Evolutionary conservation across 306 rosid genomes (phyloP).

Genomic region (Cucumis cinereus): DNA sequence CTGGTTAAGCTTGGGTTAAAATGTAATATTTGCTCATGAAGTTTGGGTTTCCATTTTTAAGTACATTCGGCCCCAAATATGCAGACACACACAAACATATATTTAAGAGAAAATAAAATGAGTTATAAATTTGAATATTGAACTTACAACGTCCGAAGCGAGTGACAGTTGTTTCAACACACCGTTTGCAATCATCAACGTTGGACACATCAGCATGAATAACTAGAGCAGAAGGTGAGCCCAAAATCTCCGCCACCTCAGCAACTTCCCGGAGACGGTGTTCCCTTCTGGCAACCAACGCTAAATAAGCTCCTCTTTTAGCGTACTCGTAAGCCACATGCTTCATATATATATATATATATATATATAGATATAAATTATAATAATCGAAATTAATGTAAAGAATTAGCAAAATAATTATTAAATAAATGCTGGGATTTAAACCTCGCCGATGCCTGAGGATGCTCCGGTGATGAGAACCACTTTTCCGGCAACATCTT

Average conservation of each 20-base stretch:
- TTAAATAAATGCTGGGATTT: too few relatives aligned
- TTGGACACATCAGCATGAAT: conserved; percentile 52
- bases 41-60: too few relatives aligned
- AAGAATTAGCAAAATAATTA: too few relatives aligned
- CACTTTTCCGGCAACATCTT: conserved; percentile 49
- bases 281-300: conserved; percentile 42
- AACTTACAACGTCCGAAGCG: conserved; percentile 38
- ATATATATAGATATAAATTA: too few relatives aligned
- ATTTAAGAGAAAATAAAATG: too few relatives aligned
- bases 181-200: conserved; percentile 33
- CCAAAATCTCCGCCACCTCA: conserved; percentile 22
- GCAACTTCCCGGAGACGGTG: conserved; percentile 32
- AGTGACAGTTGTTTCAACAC: conserved; percentile 35
- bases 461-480: conserved; percentile 45
- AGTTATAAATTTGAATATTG: too few relatives aligned
- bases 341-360: not conserved
- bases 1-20: too few relatives aligned
- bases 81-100: not conserved
- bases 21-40: too few relatives aligned
- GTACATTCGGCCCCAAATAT: too few relatives aligned
- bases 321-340: conserved; percentile 68
- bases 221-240: conserved; percentile 43
- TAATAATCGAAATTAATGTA: too few relatives aligned
- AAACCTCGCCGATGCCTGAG: conserved; percentile 51
- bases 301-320: conserved; percentile 43